Base-by-base conservation (phyloP, 495 filamentous ascomycete genomes). In the Aspergillus biplanus region DNA sequence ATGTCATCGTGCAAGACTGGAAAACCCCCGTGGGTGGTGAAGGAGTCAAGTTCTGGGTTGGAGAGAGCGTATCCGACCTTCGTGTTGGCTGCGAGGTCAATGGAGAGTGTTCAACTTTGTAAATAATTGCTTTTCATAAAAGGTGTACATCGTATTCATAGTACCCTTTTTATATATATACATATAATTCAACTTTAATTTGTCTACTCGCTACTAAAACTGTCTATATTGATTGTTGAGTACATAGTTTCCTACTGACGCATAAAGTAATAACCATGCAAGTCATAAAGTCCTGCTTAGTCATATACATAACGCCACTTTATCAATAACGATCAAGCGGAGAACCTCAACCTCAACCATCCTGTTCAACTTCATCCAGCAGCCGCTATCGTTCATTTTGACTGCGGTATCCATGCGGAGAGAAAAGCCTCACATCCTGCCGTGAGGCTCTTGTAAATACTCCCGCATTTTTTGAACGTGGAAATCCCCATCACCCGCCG, bases 1-100 rank as follows among this genome's bases (percentile, higher is more conserved):
- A 92, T 74, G 82, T 86, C n/a, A 76, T 68, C 54, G 66, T 72
- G 54, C 90, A 92, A 79, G 83, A 92, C 66, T 92, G 90, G 90
- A 80, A 85, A 56, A 82, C 87, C 15, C 79, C 82, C 16, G 69
- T 75, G 49, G 59, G 67, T 59, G 77, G 75, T 0, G 61, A 79
- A 50, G 77, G 75, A 3, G 71, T 82, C 47, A 73, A 73, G 60
- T 47, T 83, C 15, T 81, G 74, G 74, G 56, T 83, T 66, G 82
- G 82, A 0, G 71, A 79, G 55, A 80, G 80, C 49, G 75, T 81
- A 44, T 73, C 66, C 27, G 76, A 80, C 70, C 65, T 80, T 59
- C 71, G 71, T 21, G 62, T 81, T 48, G 55, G 72, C 35, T 83
- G 81, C 69, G 72, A 70, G 62, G 71, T 76, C 62, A 76, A 70